phyloP scores from a whole-genome alignment of 257 asterid genomes.

The Lycium ferocissimum region DNA sequence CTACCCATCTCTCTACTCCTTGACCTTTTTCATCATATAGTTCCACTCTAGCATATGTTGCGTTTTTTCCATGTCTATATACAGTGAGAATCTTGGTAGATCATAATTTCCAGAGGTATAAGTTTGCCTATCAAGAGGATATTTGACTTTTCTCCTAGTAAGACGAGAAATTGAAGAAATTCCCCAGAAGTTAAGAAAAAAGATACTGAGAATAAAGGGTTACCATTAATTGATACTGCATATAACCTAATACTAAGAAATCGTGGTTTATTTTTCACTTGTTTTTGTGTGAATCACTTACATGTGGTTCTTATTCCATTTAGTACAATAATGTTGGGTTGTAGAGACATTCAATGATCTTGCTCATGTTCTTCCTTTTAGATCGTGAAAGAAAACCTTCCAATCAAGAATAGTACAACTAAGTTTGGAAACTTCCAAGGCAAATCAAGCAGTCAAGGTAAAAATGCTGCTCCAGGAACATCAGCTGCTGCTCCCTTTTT shows the following conservation, averaged over 20 bases:
- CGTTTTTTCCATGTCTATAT: neutral
- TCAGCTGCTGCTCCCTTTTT: constrained; percentile 52
- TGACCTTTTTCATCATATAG: neutral
- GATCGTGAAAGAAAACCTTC: constrained; percentile 39
- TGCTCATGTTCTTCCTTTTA: constrained; percentile 31
- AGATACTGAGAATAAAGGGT: neutral
- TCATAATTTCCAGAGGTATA: neutral
- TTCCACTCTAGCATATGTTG: neutral
- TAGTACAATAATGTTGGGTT: neutral
- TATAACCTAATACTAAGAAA: constrained; percentile 1
- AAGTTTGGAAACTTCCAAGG: constrained; percentile 37
- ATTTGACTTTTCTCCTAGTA: constrained; percentile 6
- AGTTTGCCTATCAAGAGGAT: neutral
- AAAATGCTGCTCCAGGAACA: constrained; percentile 27
- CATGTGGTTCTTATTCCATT: neutral
- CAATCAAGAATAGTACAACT: constrained; percentile 31
- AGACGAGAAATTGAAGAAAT: neutral
- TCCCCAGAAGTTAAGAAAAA: neutral
- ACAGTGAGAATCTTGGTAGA: neutral
- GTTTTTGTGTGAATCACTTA: neutral
- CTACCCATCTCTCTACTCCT: neutral
- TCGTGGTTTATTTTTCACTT: neutral
- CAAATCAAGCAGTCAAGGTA: constrained; percentile 37
- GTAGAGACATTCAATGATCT: neutral
- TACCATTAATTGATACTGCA: constrained; percentile 17